phyloP scores from a whole-genome alignment of 2,329 filamentous ascomycete species.

The Pseudogymnoascus sp. region DNA sequence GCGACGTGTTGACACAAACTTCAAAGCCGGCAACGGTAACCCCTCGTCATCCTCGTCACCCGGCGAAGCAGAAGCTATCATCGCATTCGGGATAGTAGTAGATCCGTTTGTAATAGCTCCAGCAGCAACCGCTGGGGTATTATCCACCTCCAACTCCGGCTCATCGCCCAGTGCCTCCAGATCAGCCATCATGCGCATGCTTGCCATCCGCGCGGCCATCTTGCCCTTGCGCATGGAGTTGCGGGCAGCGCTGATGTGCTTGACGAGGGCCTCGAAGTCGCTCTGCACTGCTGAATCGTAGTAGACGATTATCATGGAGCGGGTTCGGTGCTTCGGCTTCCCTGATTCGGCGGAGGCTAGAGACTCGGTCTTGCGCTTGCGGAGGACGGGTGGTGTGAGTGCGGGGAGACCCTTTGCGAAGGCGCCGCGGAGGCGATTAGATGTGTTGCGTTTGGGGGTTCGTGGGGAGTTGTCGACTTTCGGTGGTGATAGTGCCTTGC shows the following conservation, averaged over 20 bases:
- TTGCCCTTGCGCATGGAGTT: constrained; percentile 83
- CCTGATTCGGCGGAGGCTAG: constrained; percentile 25
- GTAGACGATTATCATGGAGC: constrained; percentile 77
- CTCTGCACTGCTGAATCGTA: constrained; percentile 84
- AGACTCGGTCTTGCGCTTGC: constrained; percentile 29
- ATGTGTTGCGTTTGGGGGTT: neutral
- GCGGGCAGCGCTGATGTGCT: constrained; percentile 69
- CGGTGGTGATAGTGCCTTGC: neutral
- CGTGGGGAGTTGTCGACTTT: neutral
- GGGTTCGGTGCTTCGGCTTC: constrained; percentile 48
- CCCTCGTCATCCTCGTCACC: constrained; percentile 24
- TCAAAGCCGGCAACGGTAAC: constrained; percentile 27
- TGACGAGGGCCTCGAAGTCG: constrained; percentile 74
- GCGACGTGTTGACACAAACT: constrained; percentile 33
- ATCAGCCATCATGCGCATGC: constrained; percentile 53
- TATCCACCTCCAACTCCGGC: constrained; percentile 24
- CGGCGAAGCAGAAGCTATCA: neutral
- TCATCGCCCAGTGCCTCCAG: constrained; percentile 47
- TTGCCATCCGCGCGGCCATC: constrained; percentile 68
- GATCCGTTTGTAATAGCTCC: constrained; percentile 8
- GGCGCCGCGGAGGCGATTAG: neutral
- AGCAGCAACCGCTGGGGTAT: neutral
- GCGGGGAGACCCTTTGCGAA: neutral
- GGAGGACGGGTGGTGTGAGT: constrained; percentile 15
- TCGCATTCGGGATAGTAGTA: neutral